Conservation (phyloP, 2,329 filamentous ascomycete species). For the Cercospora beticola region DNA sequence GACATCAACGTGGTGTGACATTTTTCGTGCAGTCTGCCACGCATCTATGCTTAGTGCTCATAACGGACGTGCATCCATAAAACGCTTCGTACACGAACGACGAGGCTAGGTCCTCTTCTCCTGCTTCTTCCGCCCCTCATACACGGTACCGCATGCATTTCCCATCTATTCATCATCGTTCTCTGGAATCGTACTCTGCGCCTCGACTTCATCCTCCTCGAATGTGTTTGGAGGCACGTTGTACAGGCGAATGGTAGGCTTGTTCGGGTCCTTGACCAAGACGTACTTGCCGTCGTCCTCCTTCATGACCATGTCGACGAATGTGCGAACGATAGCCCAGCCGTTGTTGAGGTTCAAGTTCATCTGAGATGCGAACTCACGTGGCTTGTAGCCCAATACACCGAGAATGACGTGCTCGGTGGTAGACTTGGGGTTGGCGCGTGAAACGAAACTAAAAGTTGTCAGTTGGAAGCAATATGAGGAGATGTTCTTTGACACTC, state of each 20-base stretch:
- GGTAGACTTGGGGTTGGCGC: constrained; percentile 85
- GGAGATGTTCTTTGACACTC: constrained; percentile 41
- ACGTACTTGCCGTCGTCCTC: constrained; percentile 72
- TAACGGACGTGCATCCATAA: neutral
- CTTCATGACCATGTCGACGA: constrained; percentile 87
- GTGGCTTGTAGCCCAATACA: constrained; percentile 95
- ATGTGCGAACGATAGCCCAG: constrained; percentile 98
- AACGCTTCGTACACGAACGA: neutral
- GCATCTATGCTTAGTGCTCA: neutral
- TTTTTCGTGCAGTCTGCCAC: neutral
- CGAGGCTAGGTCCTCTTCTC: neutral
- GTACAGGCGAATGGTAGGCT: constrained; percentile 89
- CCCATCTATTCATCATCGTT: constrained; percentile 54
- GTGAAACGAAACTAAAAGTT: constrained; percentile 78
- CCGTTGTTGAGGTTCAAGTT: constrained; percentile 95
- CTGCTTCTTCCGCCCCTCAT: neutral
- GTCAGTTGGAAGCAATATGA: neutral
- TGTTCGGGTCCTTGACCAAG: constrained; percentile 87
- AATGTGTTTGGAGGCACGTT: constrained; percentile 84
- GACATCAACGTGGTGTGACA: neutral
- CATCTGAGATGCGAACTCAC: constrained; percentile 97
- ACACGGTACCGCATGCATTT: neutral
- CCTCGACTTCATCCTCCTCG: constrained; percentile 84
- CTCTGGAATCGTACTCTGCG: constrained; percentile 57
- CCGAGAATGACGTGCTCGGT: constrained; percentile 94